Conservation (phyloP, 805 yeast genomes). For the Clavispora santaluciae region DNA sequence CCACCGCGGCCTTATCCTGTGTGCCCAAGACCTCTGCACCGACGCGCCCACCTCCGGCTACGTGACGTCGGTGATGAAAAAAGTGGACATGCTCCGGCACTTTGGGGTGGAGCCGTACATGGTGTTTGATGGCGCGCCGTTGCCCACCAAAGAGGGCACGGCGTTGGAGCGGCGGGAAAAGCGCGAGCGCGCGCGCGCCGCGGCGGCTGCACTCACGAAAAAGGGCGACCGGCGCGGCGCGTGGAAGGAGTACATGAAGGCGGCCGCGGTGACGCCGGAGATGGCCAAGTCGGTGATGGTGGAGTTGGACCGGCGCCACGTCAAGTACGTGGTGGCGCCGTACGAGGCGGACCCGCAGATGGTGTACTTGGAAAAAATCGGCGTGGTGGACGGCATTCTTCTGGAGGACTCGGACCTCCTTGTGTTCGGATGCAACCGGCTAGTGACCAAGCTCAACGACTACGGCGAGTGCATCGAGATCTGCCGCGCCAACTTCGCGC, state of each 20-base stretch:
- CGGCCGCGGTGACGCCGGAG: constrained; percentile 81
- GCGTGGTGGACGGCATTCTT: constrained; percentile 76
- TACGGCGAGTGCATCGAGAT: constrained; percentile 71
- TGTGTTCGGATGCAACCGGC: constrained; percentile 73
- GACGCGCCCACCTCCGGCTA: constrained; percentile 69
- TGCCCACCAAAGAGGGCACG: constrained; percentile 74
- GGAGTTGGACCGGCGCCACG: constrained; percentile 50
- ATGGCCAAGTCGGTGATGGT: constrained; percentile 88
- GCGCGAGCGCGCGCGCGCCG: constrained; percentile 53
- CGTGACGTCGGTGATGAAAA: constrained; percentile 62
- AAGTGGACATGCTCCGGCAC: constrained; percentile 58
- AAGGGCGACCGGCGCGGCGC: constrained; percentile 60
- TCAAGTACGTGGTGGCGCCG: constrained; percentile 88
- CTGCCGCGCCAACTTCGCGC: constrained; percentile 47
- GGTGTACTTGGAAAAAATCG: constrained; percentile 77
- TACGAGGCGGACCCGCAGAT: constrained; percentile 98
- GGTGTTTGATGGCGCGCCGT: constrained; percentile 89
- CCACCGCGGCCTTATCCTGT: constrained; percentile 76
- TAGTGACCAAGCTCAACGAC: constrained; percentile 80
- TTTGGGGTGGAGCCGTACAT: constrained; percentile 77
- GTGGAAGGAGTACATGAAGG: constrained; percentile 63
- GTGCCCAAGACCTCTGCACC: constrained; percentile 77
- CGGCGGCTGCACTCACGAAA: constrained; percentile 48
- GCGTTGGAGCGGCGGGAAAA: constrained; percentile 57
- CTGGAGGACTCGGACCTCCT: constrained; percentile 94